phyloP scores from a whole-genome alignment of 139 green algal genomes.

The Closterium sp. region DNA sequence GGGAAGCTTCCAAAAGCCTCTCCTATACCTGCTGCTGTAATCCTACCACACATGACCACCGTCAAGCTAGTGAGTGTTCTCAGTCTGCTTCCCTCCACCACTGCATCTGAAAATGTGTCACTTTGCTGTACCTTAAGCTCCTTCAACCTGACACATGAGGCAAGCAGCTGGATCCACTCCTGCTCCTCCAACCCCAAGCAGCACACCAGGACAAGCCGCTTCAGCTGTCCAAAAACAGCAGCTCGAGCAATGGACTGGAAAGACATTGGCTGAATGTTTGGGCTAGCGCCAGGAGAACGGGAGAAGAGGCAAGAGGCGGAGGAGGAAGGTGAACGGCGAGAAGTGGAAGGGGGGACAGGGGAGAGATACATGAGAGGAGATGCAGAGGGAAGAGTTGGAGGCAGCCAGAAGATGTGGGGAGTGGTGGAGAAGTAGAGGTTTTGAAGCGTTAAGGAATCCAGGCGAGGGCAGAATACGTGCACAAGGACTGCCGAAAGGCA shows the following conservation, averaged over 20 bases:
- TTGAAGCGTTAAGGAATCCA: neutral
- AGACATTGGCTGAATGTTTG: neutral
- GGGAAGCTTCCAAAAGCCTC: neutral
- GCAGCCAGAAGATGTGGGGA: neutral
- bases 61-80: neutral
- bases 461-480: neutral
- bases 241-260: neutral
- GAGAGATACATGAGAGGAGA: neutral
- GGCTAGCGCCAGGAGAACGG: neutral
- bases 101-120: neutral
- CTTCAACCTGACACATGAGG: neutral
- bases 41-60: neutral
- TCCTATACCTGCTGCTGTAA: neutral
- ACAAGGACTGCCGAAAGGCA: neutral
- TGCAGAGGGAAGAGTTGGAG: neutral
- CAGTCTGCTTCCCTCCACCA: neutral
- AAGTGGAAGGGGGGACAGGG: neutral
- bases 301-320: neutral
- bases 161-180: neutral
- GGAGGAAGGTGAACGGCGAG: neutral
- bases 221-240: neutral
- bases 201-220: neutral
- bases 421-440: neutral
- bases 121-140: neutral
- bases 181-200: neutral